A percentile compares a stretch with the other conserved stretches of the same genome.
Evolutionary conservation across 1,284 basidiomycete genomes (phyloP).

Genomic region (Pascua sp.): DNA sequence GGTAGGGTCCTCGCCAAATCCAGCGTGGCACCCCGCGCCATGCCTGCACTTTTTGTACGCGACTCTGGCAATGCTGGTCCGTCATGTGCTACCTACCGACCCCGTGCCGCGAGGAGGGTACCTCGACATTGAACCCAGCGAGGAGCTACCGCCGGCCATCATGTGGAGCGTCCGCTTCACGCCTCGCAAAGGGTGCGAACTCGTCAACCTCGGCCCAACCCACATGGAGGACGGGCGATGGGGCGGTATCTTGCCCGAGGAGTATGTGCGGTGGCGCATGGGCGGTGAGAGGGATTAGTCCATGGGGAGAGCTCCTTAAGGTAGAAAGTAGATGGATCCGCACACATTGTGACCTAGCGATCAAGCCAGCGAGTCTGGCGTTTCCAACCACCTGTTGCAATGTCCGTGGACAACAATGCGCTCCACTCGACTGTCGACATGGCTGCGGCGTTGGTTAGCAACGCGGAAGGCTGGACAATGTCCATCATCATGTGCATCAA

Average conservation of each 20-base stretch:
- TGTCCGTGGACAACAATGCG: too few species aligned
- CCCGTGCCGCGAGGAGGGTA: constrained; percentile 15
- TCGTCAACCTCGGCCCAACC: constrained; percentile 26
- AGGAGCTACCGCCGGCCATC: constrained; percentile 28
- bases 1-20: neutral
- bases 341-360: too few species aligned
- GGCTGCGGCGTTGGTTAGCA: too few species aligned
- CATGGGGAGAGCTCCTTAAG: too few species aligned
- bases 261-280: constrained; percentile 38
- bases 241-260: constrained; percentile 40
- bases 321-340: neutral
- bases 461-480: too few species aligned
- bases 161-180: constrained; percentile 42
- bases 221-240: constrained; percentile 28
- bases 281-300: neutral
- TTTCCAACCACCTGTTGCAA: too few species aligned
- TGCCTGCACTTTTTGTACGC: constrained; percentile 39
- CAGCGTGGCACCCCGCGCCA: constrained; percentile 34
- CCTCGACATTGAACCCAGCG: too few species aligned
- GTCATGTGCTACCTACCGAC: constrained; percentile 39
- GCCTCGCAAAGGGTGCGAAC: constrained; percentile 39
- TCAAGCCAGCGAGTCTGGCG: too few species aligned
- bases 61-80: constrained; percentile 28
- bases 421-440: too few species aligned
- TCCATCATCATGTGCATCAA: too few species aligned